Conservation (phyloP, 768 basidiomycete genomes). For the Phylloporus scabripes region DNA sequence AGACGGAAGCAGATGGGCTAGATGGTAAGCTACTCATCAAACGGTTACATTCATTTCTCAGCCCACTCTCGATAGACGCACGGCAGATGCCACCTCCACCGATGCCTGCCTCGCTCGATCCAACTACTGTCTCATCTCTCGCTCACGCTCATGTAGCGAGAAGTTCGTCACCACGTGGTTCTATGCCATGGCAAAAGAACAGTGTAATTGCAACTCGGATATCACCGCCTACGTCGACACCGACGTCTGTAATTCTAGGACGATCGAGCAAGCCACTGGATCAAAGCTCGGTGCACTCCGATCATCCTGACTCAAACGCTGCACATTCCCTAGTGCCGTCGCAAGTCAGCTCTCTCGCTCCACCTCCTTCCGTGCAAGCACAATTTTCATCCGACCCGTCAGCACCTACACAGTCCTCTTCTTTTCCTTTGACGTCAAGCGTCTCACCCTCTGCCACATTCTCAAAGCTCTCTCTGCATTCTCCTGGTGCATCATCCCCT, state of each 20-base stretch:
- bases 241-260: slow-evolving; percentile 1
- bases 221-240: slow-evolving; percentile 7
- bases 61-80: slow-evolving; percentile 25
- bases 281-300: not conserved
- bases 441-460: slow-evolving; percentile 46
- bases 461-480: slow-evolving; percentile 46
- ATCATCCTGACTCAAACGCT: not conserved
- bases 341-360: not conserved
- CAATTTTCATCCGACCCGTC: not conserved
- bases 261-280: slow-evolving; percentile 5
- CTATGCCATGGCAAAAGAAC: slow-evolving; percentile 13
- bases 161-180: slow-evolving; percentile 17
- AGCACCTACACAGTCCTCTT: not conserved
- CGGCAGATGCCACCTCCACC: slow-evolving; percentile 48
- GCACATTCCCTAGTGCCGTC: not conserved
- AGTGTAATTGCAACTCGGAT: slow-evolving; percentile 9
- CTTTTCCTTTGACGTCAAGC: slow-evolving; percentile 4
- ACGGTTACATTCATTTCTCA: not conserved
- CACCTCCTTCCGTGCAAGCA: slow-evolving; percentile 2
- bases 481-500: slow-evolving; percentile 24
- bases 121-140: slow-evolving; percentile 34
- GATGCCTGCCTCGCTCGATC: slow-evolving; percentile 41
- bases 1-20: slow-evolving; percentile 25
- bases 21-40: slow-evolving; percentile 14
- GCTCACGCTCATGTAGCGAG: slow-evolving; percentile 14